Conservation (phyloP, 805 yeast genomes). For the Clavispora carvajalis region DNA sequence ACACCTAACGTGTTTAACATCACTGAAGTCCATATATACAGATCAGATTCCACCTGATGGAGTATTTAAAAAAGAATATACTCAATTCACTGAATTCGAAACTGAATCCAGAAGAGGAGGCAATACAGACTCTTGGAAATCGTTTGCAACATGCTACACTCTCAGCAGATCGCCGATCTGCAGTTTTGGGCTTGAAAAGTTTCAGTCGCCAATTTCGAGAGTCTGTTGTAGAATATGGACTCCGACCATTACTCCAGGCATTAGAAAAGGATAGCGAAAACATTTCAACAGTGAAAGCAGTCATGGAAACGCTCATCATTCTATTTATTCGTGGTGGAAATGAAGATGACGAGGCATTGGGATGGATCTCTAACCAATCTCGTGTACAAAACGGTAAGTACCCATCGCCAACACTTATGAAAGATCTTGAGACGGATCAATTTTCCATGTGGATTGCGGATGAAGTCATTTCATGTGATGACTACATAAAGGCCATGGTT, state of each 20-base stretch:
- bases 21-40: background rate
- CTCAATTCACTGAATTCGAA: slow-evolving; percentile 28
- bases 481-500: slow-evolving; percentile 23
- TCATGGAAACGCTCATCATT: slow-evolving; percentile 79
- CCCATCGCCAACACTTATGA: slow-evolving; percentile 64
- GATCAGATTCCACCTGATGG: slow-evolving; percentile 20
- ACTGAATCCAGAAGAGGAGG: slow-evolving; percentile 60
- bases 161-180: slow-evolving; percentile 84
- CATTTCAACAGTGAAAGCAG: slow-evolving; percentile 66
- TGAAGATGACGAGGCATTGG: slow-evolving; percentile 59
- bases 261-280: slow-evolving; percentile 65
- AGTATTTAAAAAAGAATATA: slow-evolving; percentile 30
- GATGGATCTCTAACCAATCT: slow-evolving; percentile 71
- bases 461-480: slow-evolving; percentile 63
- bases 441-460: slow-evolving; percentile 94
- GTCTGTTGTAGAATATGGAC: slow-evolving; percentile 80
- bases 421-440: slow-evolving; percentile 62
- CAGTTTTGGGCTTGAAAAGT: slow-evolving; percentile 82
- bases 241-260: slow-evolving; percentile 65
- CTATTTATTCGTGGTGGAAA: slow-evolving; percentile 67
- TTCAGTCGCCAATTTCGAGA: slow-evolving; percentile 88
- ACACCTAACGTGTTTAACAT: background rate
- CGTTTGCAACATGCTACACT: slow-evolving; percentile 76
- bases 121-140: slow-evolving; percentile 85
- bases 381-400: slow-evolving; percentile 72